Evolutionary conservation across 495 filamentous ascomycete species (phyloP), one percentile per base, ranked within the genome.

Genomic region (Barbatosphaeria neglecta): DNA sequence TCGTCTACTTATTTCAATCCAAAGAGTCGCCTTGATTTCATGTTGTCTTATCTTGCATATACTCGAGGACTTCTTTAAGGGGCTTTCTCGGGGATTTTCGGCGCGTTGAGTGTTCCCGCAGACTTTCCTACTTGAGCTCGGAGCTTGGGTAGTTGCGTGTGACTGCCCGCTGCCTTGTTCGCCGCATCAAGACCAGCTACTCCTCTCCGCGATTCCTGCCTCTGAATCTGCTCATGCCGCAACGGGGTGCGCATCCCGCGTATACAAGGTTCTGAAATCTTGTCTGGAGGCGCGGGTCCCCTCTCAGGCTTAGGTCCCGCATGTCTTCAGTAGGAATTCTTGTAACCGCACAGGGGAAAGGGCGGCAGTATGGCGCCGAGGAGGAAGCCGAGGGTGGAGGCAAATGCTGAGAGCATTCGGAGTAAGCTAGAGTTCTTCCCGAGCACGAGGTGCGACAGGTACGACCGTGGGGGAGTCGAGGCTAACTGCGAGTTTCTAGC

Each of bases 401-500:
- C 46, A 20, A 57, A 50, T 27, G 43, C 60, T 37, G 51, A 55
- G 23, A 45, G 47, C 13, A 55, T 50, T 7, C 45, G 61, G 22
- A 45, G 60, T 61, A 44, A 44, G 54, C 48, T 4, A 13, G 31
- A 13, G 17, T 23, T 43, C 18, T 35, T 22, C n/a, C 9, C 39
- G 11, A 15, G 33, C 15, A 17, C 27, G 9, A 11, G 10, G 2
- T 22, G 6, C 16, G 13, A 35, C 9, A 35, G n/a, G n/a, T n/a
- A 35, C 31, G 24, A 25, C 9, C 9, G 4, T 25, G 9, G 24
- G 24, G 24, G 24, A 4, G 24, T n/a, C 17, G 15, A 43, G 28
- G 15, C 48, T 63, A 38, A 58, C 28, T 9, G n/a, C 15, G 37
- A 22, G 8, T 40, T 41, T 22, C 10, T 22, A 70, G 67, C 54